phyloP scores from a whole-genome alignment of 352 stramenopile species.

The Phytophthora ramorum region DNA sequence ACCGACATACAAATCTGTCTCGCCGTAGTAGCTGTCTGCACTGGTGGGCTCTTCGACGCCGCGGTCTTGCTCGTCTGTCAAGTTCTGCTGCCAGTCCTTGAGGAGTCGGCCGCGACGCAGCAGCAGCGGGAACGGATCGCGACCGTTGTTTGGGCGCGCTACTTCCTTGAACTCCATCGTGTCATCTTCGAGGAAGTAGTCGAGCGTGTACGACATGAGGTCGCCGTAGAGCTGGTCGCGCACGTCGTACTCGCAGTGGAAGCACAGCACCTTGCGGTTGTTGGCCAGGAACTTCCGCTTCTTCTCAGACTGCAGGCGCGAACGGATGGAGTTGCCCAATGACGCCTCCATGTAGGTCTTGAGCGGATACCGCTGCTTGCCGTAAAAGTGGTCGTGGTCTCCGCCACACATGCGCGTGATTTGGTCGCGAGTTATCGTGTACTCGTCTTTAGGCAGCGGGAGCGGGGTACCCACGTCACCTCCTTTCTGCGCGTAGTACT shows the following conservation, averaged over 20 bases:
- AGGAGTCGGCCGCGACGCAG: conserved; percentile 68
- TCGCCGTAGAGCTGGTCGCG: conserved; percentile 82
- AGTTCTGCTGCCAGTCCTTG: conserved; percentile 71
- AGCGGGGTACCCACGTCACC: conserved; percentile 57
- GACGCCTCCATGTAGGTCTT: conserved; percentile 89
- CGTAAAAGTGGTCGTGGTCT: conserved; percentile 78
- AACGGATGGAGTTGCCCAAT: conserved; percentile 75
- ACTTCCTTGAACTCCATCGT: conserved; percentile 92
- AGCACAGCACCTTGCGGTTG: conserved; percentile 87
- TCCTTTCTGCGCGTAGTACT: conserved; percentile 59
- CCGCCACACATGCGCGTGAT: conserved; percentile 79
- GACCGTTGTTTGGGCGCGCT: conserved; percentile 77
- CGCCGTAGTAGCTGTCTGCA: conserved; percentile 74
- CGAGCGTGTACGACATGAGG: conserved; percentile 78
- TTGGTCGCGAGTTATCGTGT: conserved; percentile 79
- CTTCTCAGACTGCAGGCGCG: conserved; percentile 71
- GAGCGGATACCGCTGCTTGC: conserved; percentile 77
- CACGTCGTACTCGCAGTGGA: conserved; percentile 89
- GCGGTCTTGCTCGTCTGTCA: conserved; percentile 77
- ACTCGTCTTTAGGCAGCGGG: conserved; percentile 81
- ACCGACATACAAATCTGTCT: conserved; percentile 71
- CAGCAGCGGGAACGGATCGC: conserved; percentile 82
- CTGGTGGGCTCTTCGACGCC: conserved; percentile 76
- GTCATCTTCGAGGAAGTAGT: conserved; percentile 91
- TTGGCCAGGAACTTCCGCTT: conserved; percentile 90